Conservation (phyloP, 768 basidiomycete species). For the Amanita polypyramis region DNA sequence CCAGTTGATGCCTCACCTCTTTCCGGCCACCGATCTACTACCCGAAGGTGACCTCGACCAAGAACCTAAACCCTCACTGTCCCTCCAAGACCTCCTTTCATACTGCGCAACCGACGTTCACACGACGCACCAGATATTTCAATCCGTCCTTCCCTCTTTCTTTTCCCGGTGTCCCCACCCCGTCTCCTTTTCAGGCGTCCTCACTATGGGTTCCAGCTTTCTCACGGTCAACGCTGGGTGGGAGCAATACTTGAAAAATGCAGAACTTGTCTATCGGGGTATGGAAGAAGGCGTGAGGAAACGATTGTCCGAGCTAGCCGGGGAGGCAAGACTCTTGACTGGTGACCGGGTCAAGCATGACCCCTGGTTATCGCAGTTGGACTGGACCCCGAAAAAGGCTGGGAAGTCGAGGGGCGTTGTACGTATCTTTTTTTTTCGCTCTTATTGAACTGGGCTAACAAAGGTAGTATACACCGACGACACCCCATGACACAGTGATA, state of each 20-base stretch:
- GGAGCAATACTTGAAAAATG: constrained; percentile 71
- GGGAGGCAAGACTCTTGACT: constrained; percentile 51
- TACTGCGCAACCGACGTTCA: constrained; percentile 85
- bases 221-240: constrained; percentile 85
- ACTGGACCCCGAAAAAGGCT: constrained; percentile 87
- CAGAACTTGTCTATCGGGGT: constrained; percentile 63
- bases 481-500: no score
- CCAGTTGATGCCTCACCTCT: constrained; percentile 77
- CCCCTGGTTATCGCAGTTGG: constrained; percentile 82
- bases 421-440: not conserved
- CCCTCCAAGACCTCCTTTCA: constrained; percentile 61
- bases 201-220: constrained; percentile 88
- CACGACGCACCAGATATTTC: constrained; percentile 76
- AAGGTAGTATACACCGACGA: no score
- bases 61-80: constrained; percentile 52
- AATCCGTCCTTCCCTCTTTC: constrained; percentile 71
- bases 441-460: not conserved
- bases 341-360: constrained; percentile 39
- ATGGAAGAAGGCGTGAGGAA: constrained; percentile 70
- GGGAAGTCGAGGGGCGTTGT: constrained; percentile 55
- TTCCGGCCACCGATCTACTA: no score
- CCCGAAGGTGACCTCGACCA: constrained; percentile 34
- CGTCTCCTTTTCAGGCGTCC: constrained; percentile 82
- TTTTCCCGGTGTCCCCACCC: constrained; percentile 81
- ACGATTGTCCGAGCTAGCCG: constrained; percentile 58